Evolutionary conservation across 1,284 basidiomycete species (phyloP).

Genomic region (Apiotrichum sp.): DNA sequence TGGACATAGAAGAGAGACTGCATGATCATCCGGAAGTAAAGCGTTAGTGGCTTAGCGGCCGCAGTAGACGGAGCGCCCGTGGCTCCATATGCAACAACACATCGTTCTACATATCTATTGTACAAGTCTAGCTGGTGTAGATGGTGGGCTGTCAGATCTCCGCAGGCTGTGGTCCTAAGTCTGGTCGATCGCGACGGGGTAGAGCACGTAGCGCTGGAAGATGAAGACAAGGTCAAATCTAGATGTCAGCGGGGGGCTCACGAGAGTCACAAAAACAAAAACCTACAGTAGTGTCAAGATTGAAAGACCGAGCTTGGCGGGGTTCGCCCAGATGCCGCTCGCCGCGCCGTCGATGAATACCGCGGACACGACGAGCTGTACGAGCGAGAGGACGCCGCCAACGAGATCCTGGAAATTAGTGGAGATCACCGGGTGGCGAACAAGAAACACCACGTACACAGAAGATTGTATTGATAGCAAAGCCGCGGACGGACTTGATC

Average conservation of each 20-base stretch:
- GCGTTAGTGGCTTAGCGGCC: no score
- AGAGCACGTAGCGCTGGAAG: conserved; percentile 9
- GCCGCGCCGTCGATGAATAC: conserved; percentile 39
- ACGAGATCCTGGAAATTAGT: conserved; percentile 31
- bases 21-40: no score
- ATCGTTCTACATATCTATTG: no score
- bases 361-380: conserved; percentile 42
- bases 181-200: not conserved
- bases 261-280: no score
- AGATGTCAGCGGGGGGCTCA: not conserved
- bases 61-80: no score
- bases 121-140: no score
- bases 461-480: conserved; percentile 37
- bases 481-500: conserved; percentile 36
- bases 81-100: no score
- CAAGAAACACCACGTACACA: conserved; percentile 23
- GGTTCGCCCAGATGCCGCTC: conserved; percentile 43
- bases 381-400: conserved; percentile 41
- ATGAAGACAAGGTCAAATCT: conserved; percentile 13
- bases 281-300: conserved; percentile 23
- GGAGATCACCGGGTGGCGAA: not conserved
- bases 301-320: conserved; percentile 42
- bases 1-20: not conserved
- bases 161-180: not conserved
- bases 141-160: no score